Base-by-base conservation (phyloP, 2,329 filamentous ascomycete genomes). In the Whalleya microplaca region DNA sequence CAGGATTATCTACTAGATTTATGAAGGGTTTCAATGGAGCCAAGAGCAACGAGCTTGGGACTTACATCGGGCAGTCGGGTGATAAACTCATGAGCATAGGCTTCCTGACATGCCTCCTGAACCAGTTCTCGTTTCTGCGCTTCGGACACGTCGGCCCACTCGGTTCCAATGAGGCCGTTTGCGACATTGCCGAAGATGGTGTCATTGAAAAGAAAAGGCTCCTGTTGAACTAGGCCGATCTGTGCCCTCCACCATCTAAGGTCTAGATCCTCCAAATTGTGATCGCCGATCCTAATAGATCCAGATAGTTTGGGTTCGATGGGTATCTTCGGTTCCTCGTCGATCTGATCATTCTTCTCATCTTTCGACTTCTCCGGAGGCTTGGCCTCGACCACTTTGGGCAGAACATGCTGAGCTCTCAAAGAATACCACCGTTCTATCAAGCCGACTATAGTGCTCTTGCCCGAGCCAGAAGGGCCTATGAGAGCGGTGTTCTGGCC, bases 401-500 rank as follows among this genome's bases (percentile, higher is more conserved):
- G 20, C 23, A 82, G 74, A 14, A 75, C 62, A 48, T 78, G 72
- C 52, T 83, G 76, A 2, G 78, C 73, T 42, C 79, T 73, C 0
- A 86, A 75, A 5, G 83, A 81, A 66, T 91, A 91, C 85, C 87
- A 91, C 23, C 87, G 76, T 66, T 90, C 84, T 1, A 91, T 74
- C 2, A 92, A 73, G 0, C 83, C 86, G 0, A 90, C 82, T 10
- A 91, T 83, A 0, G 88, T 91, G 48, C 84, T 89, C 69, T 92
- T 92, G 0, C 89, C 89, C 3, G 81, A 85, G 0, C 88, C 88
- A 6, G 85, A 89, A 1, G 86, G 81, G 0, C 88, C 89, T 10
- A 91, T 88, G 18, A 92, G 84, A 0, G 88, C 89, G 0, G 87
- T 90, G 1, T 85, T 81, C 64, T 88, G 86, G 32, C 85, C 84